Evolutionary conservation across 192 early-diverging fungal species (phyloP).

Genomic region (Coemansia sp.): DNA sequence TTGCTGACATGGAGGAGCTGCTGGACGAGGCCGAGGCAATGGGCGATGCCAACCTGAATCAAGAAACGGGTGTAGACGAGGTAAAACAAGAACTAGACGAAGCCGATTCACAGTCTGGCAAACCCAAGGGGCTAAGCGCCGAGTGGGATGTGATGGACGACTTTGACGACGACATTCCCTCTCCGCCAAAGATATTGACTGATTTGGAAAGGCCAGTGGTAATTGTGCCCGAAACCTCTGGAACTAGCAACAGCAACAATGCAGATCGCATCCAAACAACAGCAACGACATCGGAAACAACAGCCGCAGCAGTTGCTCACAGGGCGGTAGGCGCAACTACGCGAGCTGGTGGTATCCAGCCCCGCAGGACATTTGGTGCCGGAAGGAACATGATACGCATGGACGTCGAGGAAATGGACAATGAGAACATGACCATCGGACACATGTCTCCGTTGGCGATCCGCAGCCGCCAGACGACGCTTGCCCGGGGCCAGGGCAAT

Average conservation of each 20-base stretch:
- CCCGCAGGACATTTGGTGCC: conserved; percentile 34
- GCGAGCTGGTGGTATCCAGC: conserved; percentile 8
- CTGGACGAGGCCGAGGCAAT: conserved; percentile 43
- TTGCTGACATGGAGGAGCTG: conserved; percentile 52
- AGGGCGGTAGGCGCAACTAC: not conserved
- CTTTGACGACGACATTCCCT: conserved; percentile 40
- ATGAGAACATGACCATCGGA: conserved; percentile 51
- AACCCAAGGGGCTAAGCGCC: not conserved
- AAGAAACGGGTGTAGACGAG: not conserved
- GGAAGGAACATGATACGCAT: conserved; percentile 19
- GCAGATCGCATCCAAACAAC: not conserved
- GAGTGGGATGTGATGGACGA: conserved; percentile 15
- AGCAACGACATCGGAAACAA: not conserved
- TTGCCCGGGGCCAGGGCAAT: conserved; percentile 1
- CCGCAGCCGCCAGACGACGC: conserved; percentile 22
- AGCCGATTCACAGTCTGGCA: not conserved
- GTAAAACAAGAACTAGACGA: conserved; percentile 10
- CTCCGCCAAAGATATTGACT: conserved; percentile 31
- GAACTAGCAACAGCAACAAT: not conserved
- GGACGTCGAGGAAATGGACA: conserved; percentile 34
- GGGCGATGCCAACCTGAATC: not conserved
- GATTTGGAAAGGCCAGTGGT: conserved; percentile 33
- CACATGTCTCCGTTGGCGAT: conserved; percentile 46
- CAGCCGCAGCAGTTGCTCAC: not conserved
- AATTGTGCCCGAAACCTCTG: conserved; percentile 9